These are phyloP conservation scores for Penicillium sp. DNA, from an alignment of 2,329 filamentous ascomycete genomes.

Conservation along the genomic window DNA sequence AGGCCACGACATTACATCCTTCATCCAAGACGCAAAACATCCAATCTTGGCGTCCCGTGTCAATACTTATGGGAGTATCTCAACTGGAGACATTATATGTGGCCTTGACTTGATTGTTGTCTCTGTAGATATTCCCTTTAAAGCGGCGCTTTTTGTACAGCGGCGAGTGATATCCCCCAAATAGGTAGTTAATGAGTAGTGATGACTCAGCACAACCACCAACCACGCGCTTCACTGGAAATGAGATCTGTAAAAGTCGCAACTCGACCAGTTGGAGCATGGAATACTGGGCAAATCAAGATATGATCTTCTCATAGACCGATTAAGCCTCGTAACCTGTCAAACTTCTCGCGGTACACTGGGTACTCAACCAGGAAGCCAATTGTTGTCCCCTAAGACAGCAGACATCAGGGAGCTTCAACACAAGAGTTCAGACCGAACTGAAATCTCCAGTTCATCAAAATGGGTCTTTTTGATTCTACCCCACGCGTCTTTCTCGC, in stretches of 20 bases:
- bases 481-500: constrained; percentile 32
- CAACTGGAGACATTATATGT: constrained; percentile 38
- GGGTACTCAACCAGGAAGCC: background rate
- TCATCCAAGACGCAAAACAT: background rate
- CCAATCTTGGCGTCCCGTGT: constrained; percentile 2
- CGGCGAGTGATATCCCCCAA: background rate
- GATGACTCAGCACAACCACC: constrained; percentile 4
- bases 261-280: background rate
- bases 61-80: constrained; percentile 38
- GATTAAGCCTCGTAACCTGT: background rate
- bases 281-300: background rate
- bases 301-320: background rate
- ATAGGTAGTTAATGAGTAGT: background rate
- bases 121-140: background rate
- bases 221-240: background rate
- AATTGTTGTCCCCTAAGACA: background rate
- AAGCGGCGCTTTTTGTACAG: background rate
- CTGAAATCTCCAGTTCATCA: background rate
- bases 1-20: constrained; percentile 2
- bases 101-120: constrained; percentile 20
- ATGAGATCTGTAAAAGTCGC: constrained; percentile 8
- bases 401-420: background rate
- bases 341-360: background rate
- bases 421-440: background rate
- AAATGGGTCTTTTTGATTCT: constrained; percentile 30